Evolutionary conservation across 108 stramenopile genomes (phyloP).

Genomic region (Epipyxis sp.): DNA sequence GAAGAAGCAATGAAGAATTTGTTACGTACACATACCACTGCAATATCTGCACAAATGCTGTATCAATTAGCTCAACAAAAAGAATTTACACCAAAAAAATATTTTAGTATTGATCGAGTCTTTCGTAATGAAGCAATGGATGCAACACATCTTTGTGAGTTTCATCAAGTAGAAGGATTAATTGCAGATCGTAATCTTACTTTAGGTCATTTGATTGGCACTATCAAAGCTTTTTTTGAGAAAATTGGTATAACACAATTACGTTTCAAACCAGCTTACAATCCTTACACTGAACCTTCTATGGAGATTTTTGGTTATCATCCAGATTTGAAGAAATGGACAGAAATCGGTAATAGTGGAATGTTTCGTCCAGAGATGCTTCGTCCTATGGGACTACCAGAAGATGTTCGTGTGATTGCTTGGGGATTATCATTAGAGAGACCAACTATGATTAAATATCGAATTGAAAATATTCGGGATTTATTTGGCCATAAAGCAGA

Average conservation of each 20-base stretch:
- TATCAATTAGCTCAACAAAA: constrained; percentile 75
- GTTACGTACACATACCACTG: constrained; percentile 96
- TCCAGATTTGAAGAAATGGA: constrained; percentile 99
- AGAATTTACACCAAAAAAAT: constrained; percentile 84
- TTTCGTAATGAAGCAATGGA: constrained; percentile 99
- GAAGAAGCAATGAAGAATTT: constrained; percentile 94
- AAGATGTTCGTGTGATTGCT: constrained; percentile 97
- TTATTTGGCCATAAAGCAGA: constrained; percentile 99
- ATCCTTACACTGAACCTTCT: constrained; percentile 99
- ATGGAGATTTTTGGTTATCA: constrained; percentile 99
- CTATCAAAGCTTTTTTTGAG: constrained; percentile 96
- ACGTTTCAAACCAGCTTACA: constrained; percentile 99
- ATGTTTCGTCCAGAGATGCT: constrained; percentile 99
- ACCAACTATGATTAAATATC: constrained; percentile 99
- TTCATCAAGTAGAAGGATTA: constrained; percentile 97
- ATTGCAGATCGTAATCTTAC: constrained; percentile 96
- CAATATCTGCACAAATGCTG: constrained; percentile 90
- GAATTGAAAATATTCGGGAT: constrained; percentile 96
- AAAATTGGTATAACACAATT: constrained; percentile 96
- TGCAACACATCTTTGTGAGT: constrained; percentile 98
- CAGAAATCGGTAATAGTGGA: constrained; percentile 93
- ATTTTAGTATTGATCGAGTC: constrained; percentile 97
- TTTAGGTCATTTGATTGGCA: constrained; percentile 94
- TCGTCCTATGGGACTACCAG: constrained; percentile 97
- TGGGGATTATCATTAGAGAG: constrained; percentile 97